Evolutionary conservation across 1,139 yeast genomes (phyloP).

Genomic region (Waltiozyma sp.): DNA sequence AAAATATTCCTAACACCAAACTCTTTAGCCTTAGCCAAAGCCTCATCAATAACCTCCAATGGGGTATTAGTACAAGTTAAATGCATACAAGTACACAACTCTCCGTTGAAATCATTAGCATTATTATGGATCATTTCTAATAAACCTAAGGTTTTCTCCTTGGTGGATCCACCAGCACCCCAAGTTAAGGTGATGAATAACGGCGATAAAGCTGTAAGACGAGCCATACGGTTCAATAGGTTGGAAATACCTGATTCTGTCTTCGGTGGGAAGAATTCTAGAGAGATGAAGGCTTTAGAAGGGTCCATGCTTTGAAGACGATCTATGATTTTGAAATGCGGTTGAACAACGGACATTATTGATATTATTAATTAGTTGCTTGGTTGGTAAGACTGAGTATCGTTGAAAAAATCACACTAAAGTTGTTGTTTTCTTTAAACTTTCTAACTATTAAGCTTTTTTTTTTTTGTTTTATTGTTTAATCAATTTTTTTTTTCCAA

Average conservation of each 20-base stretch:
- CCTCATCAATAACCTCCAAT: slow-evolving; percentile 62
- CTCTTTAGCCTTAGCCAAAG: slow-evolving; percentile 59
- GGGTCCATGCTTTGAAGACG: slow-evolving; percentile 37
- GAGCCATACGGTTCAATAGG: slow-evolving; percentile 70
- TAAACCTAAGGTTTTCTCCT: slow-evolving; percentile 73
- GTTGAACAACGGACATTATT: background rate
- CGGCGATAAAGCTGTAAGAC: slow-evolving; percentile 86
- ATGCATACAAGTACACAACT: slow-evolving; percentile 83
- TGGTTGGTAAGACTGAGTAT: too few species aligned
- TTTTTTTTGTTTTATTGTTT: too few species aligned
- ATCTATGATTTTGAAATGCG: slow-evolving; percentile 35
- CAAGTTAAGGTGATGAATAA: slow-evolving; percentile 88
- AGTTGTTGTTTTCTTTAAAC: too few species aligned
- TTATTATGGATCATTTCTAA: slow-evolving; percentile 62
- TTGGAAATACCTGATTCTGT: slow-evolving; percentile 82
- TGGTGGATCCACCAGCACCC: slow-evolving; percentile 98
- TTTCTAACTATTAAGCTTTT: too few species aligned
- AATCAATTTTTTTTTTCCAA: too few species aligned
- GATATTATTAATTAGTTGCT: too few species aligned
- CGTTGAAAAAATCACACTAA: too few species aligned
- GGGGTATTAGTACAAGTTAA: slow-evolving; percentile 94
- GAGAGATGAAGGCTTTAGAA: slow-evolving; percentile 61
- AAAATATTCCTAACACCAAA: slow-evolving; percentile 77
- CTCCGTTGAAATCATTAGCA: slow-evolving; percentile 29
- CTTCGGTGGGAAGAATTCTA: slow-evolving; percentile 96